These are phyloP conservation scores for Hyaloscypha variabilis DNA, from an alignment of 495 filamentous ascomycete genomes.

Conservation along the genomic window DNA sequence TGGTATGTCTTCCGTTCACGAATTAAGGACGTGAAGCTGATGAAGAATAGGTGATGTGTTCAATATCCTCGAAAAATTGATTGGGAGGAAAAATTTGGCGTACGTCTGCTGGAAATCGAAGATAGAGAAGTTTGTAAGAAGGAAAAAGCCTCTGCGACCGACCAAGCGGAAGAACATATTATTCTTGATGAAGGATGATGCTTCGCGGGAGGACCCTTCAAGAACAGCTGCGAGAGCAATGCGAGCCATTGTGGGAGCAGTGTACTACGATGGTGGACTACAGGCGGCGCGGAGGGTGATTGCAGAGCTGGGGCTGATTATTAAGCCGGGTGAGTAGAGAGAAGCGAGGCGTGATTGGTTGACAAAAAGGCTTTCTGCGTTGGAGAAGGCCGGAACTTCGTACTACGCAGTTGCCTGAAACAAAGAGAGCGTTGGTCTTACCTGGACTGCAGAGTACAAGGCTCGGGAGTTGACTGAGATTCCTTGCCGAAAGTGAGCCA, in stretches of 20 bases:
- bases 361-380: not conserved
- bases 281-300: slow-evolving; percentile 21
- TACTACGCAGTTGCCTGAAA: not conserved
- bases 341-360: not conserved
- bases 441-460: not conserved
- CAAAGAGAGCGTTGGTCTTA: not conserved
- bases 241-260: slow-evolving; percentile 26
- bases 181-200: slow-evolving; percentile 8
- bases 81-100: slow-evolving; percentile 6
- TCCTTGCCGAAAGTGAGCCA: not conserved
- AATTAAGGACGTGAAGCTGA: not conserved
- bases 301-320: slow-evolving; percentile 11
- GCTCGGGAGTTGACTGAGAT: slow-evolving; percentile 2
- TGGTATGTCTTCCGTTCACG: not conserved
- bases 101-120: not conserved
- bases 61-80: slow-evolving; percentile 5
- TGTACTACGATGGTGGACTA: slow-evolving; percentile 25
- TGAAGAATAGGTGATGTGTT: not conserved
- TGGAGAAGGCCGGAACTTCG: not conserved
- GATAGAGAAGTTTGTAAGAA: slow-evolving; percentile 20
- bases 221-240: slow-evolving; percentile 16
- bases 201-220: slow-evolving; percentile 1
- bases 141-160: not conserved
- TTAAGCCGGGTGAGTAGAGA: not conserved
- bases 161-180: slow-evolving; percentile 7